These are phyloP conservation scores for Ceratocystiopsis minuta DNA, from an alignment of 2,329 filamentous ascomycete genomes.

Conservation along the genomic window DNA sequence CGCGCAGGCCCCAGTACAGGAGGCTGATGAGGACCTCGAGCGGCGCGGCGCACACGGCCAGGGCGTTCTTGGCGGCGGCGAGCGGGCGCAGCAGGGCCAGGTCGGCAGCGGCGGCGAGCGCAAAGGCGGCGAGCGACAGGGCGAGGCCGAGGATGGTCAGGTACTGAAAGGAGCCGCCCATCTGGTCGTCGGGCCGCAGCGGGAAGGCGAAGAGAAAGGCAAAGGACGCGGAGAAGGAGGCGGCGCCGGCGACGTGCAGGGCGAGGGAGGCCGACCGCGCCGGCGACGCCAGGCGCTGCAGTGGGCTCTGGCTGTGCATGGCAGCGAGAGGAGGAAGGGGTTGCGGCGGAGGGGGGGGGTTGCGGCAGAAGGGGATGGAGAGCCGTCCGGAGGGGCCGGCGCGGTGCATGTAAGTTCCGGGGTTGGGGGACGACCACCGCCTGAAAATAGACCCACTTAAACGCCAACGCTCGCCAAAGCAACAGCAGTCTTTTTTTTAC, in stretches of 20 bases:
- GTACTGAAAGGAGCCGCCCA: conserved; percentile 53
- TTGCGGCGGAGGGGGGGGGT: background rate
- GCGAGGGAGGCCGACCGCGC: conserved; percentile 43
- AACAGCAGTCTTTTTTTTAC: no score
- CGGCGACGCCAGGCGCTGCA: conserved; percentile 49
- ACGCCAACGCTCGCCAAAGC: no score
- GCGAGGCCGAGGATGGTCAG: conserved; percentile 56
- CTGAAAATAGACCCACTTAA: no score
- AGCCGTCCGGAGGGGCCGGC: no score
- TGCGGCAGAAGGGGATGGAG: background rate
- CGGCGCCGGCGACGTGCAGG: conserved; percentile 37
- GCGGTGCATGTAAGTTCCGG: no score
- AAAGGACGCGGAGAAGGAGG: conserved; percentile 36
- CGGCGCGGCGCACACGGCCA: conserved; percentile 48
- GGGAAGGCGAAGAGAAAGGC: conserved; percentile 31
- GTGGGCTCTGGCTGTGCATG: conserved; percentile 33
- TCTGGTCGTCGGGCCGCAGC: conserved; percentile 35
- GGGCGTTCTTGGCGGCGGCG: conserved; percentile 48
- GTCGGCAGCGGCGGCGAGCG: conserved; percentile 44
- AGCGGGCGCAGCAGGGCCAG: conserved; percentile 37
- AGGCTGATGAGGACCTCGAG: conserved; percentile 53
- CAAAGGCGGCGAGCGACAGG: conserved; percentile 42
- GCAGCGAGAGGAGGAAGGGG: background rate
- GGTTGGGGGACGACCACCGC: no score
- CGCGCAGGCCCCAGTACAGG: conserved; percentile 53